A percentile compares a stretch with the other conserved stretches of the same genome.
These are phyloP conservation scores for Agrocybe chaxingu DNA, from an alignment of 768 basidiomycete species.

Conservation along the genomic window DNA sequence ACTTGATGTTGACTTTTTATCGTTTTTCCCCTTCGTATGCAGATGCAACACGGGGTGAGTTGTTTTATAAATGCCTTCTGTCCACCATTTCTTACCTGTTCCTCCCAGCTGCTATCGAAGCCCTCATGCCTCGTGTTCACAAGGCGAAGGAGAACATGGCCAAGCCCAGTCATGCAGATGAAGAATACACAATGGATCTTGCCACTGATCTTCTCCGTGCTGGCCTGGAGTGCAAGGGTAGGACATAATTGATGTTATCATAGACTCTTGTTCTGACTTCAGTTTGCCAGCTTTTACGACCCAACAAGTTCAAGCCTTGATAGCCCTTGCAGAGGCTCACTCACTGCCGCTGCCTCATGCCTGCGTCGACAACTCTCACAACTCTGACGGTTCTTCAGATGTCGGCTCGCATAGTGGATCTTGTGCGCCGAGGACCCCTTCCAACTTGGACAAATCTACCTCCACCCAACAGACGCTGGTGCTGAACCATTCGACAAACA, in stretches of 20 bases:
- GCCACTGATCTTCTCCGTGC: conserved; percentile 42
- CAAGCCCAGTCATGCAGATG: conserved; percentile 12
- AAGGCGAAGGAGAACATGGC: conserved; percentile 26
- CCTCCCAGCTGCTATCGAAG: conserved; percentile 48
- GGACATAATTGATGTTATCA: conserved; percentile 5
- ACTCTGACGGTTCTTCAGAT: conserved; percentile 11
- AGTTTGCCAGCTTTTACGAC: conserved; percentile 56
- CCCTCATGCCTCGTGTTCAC: conserved; percentile 49
- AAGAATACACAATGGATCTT: conserved; percentile 37
- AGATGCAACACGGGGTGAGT: conserved; percentile 39
- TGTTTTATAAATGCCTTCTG: neutral
- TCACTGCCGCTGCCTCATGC: conserved; percentile 16
- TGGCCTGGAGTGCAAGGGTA: conserved; percentile 59
- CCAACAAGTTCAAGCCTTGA: conserved; percentile 51
- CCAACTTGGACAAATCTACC: conserved; percentile 10
- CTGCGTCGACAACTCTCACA: conserved; percentile 1
- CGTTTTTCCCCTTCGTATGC: conserved; percentile 3
- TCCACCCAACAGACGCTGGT: conserved; percentile 5
- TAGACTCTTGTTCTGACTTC: conserved; percentile 1
- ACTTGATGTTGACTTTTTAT: conserved; percentile 1
- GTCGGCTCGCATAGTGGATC: conserved; percentile 14
- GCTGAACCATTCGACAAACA: conserved; percentile 7
- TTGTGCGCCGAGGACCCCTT: conserved; percentile 23
- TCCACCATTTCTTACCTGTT: conserved; percentile 5
- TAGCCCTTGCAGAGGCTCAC: conserved; percentile 35